Conservation (phyloP, 768 basidiomycete species). For the Boletus tomentosulus region DNA sequence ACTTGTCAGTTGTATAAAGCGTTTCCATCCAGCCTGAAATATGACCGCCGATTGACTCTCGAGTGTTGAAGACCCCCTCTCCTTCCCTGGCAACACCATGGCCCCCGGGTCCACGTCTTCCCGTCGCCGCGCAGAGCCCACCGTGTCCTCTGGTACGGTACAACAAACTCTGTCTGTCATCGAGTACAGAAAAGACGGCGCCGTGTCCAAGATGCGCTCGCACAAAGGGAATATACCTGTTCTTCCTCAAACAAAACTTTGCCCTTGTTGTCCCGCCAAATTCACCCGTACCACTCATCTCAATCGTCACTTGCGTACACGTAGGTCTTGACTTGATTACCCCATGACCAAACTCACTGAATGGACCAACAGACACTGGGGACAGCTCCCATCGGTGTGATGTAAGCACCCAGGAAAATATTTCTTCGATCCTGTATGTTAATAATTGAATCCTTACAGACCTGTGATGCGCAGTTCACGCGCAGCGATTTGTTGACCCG, state of each 20-base stretch:
- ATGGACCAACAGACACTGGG: constrained; percentile 49
- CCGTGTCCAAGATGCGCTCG: constrained; percentile 51
- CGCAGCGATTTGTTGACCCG: constrained; percentile 69
- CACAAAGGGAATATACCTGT: constrained; percentile 63
- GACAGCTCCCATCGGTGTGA: constrained; percentile 63
- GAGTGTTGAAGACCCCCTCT: constrained; percentile 9
- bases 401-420: constrained; percentile 35
- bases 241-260: constrained; percentile 69
- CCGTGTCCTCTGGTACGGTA: constrained; percentile 8
- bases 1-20: constrained; percentile 33
- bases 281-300: constrained; percentile 74
- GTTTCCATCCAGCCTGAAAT: constrained; percentile 15
- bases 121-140: constrained; percentile 15
- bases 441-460: constrained; percentile 38
- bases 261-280: constrained; percentile 65
- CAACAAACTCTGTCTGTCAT: constrained; percentile 17
- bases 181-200: constrained; percentile 46
- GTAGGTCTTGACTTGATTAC: constrained; percentile 37
- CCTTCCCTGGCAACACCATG: constrained; percentile 19
- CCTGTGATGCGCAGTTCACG: constrained; percentile 66
- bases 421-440: constrained; percentile 6
- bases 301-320: constrained; percentile 68
- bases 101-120: constrained; percentile 16
- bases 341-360: constrained; percentile 4
- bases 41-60: constrained; percentile 25